phyloP scores from a whole-genome alignment of 306 rosid genomes.

The Alnus glutinosa region DNA sequence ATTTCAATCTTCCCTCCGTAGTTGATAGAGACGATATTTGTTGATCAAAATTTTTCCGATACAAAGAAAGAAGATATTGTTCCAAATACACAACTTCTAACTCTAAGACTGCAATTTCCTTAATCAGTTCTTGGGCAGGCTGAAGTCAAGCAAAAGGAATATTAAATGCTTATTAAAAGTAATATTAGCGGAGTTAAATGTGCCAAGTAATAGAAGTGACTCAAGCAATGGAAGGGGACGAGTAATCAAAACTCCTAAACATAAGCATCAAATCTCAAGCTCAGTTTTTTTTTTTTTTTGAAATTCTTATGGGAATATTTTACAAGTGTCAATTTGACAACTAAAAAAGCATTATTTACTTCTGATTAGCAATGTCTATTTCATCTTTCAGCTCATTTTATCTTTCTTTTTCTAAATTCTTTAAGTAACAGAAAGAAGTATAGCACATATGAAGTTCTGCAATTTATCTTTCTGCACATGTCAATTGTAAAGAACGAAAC shows the following conservation, averaged over 20 bases:
- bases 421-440: neutral
- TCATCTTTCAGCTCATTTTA: neutral
- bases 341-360: neutral
- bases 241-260: neutral
- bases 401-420: neutral
- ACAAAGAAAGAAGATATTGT: slow-evolving; percentile 72
- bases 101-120: slow-evolving; percentile 81
- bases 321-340: neutral
- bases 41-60: slow-evolving; percentile 65
- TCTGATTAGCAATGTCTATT: neutral
- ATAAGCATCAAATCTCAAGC: neutral
- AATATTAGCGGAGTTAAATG: neutral
- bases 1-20: slow-evolving; percentile 42
- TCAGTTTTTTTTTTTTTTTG: neutral
- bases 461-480: neutral
- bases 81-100: slow-evolving; percentile 76
- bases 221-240: slow-evolving; percentile 1
- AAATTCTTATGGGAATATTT: neutral
- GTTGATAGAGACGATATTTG: slow-evolving; percentile 46
- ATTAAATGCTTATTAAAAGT: slow-evolving; percentile 22
- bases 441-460: neutral
- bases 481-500: neutral
- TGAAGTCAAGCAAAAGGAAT: slow-evolving; percentile 34
- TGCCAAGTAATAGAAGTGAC: slow-evolving; percentile 1
- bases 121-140: slow-evolving; percentile 75